Evolutionary conservation across 306 rosid species (phyloP).

Genomic region (Albizia julibrissin): DNA sequence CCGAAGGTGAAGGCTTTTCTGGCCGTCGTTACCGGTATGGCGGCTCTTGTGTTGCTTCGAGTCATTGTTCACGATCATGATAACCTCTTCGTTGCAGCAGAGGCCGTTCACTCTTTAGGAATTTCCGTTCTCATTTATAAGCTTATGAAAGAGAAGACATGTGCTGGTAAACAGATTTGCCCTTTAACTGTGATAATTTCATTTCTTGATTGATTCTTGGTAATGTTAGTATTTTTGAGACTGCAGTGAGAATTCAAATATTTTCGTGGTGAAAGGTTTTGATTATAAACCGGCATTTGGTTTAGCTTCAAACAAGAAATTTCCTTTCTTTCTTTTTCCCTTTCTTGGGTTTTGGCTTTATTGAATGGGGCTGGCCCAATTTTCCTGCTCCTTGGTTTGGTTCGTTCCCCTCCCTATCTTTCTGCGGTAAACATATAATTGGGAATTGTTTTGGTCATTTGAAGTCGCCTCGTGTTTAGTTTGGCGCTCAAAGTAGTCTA

Average conservation of each 20-base stretch:
- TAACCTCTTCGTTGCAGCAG: slow-evolving; percentile 89
- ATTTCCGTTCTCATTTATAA: slow-evolving; percentile 84
- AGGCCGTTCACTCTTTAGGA: slow-evolving; percentile 88
- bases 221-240: neutral
- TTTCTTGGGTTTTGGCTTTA: neutral
- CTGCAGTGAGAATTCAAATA: neutral
- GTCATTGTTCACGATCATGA: slow-evolving; percentile 87
- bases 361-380: neutral
- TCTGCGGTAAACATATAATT: neutral
- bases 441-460: neutral
- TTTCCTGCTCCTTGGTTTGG: neutral
- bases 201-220: neutral
- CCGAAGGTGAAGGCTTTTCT: slow-evolving; percentile 90
- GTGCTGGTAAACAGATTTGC: slow-evolving; percentile 58
- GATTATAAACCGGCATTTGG: neutral
- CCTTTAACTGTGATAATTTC: neutral
- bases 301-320: neutral
- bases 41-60: slow-evolving; percentile 78
- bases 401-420: neutral
- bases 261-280: neutral
- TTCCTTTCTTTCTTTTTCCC: neutral
- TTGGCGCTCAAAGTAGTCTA: slow-evolving; percentile 1
- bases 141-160: slow-evolving; percentile 89
- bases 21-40: slow-evolving; percentile 83
- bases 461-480: neutral